phyloP scores from a whole-genome alignment of 139 green algal species.

The Micromonas commoda region DNA sequence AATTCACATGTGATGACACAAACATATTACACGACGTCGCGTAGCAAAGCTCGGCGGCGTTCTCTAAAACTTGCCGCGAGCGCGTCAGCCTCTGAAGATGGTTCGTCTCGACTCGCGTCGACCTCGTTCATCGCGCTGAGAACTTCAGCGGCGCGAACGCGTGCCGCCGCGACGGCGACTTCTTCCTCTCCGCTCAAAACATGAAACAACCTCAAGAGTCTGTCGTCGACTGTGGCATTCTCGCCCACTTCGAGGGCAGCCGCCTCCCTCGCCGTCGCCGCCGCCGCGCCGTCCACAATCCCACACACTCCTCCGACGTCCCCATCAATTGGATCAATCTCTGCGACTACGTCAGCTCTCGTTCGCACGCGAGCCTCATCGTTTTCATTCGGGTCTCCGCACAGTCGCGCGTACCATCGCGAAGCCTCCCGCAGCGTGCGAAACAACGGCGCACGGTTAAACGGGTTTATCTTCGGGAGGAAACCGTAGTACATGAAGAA shows the following conservation, averaged over 20 bases:
- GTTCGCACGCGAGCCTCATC: background rate
- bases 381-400: background rate
- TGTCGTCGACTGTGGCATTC: background rate
- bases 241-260: background rate
- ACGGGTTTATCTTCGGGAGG: constrained; percentile 58
- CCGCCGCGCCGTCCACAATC: background rate
- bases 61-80: too few relatives aligned
- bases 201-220: background rate
- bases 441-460: constrained; percentile 42
- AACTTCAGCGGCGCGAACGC: background rate
- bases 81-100: too few relatives aligned
- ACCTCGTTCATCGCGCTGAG: too few relatives aligned
- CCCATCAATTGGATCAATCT: too few relatives aligned
- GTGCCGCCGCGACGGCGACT: background rate
- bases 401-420: background rate
- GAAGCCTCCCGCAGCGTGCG: background rate
- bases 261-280: background rate
- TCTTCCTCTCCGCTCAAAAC: background rate
- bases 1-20: too few relatives aligned
- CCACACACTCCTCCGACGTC: background rate
- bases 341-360: background rate
- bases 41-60: too few relatives aligned
- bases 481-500: constrained; percentile 79
- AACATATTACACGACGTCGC: too few relatives aligned
- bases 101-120: too few relatives aligned